Evolutionary conservation across 805 yeast genomes (phyloP).

Genomic region (Teunomyces funiuensis): DNA sequence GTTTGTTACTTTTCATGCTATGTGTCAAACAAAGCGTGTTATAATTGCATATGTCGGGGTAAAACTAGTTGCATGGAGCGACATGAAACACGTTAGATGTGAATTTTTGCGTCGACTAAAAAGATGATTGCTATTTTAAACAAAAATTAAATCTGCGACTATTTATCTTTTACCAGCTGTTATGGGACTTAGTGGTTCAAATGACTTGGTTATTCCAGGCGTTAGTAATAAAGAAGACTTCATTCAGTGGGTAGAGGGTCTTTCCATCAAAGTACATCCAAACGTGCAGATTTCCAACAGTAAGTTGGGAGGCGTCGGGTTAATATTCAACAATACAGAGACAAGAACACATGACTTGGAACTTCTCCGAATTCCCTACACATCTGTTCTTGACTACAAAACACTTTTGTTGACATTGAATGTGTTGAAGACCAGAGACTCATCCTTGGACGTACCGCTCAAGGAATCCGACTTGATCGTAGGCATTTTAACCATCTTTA

Average conservation of each 20-base stretch:
- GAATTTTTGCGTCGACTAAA: background rate
- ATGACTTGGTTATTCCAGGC: conserved; percentile 6
- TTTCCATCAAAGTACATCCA: conserved; percentile 15
- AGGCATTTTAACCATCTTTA: conserved; percentile 18
- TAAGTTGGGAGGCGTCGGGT: conserved; percentile 33
- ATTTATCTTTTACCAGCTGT: background rate
- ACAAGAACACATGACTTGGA: conserved; percentile 8
- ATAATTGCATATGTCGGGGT: too few relatives aligned
- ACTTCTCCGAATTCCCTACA: conserved; percentile 13
- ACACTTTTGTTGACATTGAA: conserved; percentile 19
- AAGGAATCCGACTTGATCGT: conserved; percentile 22
- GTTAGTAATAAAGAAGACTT: background rate
- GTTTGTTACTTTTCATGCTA: too few relatives aligned
- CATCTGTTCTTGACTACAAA: conserved; percentile 17
- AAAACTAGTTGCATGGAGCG: too few relatives aligned
- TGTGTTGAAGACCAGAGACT: conserved; percentile 17
- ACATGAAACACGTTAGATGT: too few relatives aligned
- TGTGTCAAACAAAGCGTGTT: too few relatives aligned
- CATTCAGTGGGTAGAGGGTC: background rate
- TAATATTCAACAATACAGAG: conserved; percentile 18
- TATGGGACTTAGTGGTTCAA: background rate
- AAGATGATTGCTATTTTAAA: background rate
- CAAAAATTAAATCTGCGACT: background rate
- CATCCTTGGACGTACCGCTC: background rate
- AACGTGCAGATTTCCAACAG: conserved; percentile 19